Evolutionary conservation across 164 flowering plant species (phyloP), one percentile per base, ranked within the genome.

Genomic region (Umbellularia californica): DNA sequence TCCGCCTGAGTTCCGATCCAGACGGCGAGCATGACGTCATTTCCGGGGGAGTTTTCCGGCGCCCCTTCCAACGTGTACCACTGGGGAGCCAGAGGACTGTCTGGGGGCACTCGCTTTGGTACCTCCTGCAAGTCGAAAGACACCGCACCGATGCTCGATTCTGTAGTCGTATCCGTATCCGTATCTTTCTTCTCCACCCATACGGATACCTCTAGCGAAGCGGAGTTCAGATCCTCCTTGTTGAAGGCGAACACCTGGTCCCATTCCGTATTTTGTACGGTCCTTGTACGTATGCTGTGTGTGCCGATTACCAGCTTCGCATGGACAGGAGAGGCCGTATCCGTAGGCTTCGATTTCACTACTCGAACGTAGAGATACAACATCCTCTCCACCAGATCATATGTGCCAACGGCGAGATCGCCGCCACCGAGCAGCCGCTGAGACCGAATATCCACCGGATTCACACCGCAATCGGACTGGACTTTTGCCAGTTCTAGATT

Each of bases 1-100:
- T 95, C 99, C 0, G 92, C 92, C 83, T 92, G 99, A 58, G 98
- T 93, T 9, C 99, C 99, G 50, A 90, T 17, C 99, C 99, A 95
- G 0, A 93, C 93, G 2, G 98, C 93, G 24, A 93, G 82, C 99
- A 92, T 93, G 75, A 95, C 85, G 75, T 93, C 97, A 74, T 78
- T 81, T 62, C 78, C 87, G 20, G 85, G 79, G 10, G 81, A 76
- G 12, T 75, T 75, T n/a, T 84, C 90, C n/a, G 88, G 71, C 64
- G 79, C 35, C 6, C 79, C 87, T 72, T 95, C 99, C 6, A 95
- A 81, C 55, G 91, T 85, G 83, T 92, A 93, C 99, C 99, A 95
- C 50, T 95, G 97, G 0, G 99, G 97, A 60, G 99, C 99, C 35
- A 95, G 82, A 24, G 99, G 98, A 73, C 98, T 93, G 75, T 93